Evolutionary conservation across 1,284 basidiomycete genomes (phyloP).

Genomic region (Rugosomyces carneus): DNA sequence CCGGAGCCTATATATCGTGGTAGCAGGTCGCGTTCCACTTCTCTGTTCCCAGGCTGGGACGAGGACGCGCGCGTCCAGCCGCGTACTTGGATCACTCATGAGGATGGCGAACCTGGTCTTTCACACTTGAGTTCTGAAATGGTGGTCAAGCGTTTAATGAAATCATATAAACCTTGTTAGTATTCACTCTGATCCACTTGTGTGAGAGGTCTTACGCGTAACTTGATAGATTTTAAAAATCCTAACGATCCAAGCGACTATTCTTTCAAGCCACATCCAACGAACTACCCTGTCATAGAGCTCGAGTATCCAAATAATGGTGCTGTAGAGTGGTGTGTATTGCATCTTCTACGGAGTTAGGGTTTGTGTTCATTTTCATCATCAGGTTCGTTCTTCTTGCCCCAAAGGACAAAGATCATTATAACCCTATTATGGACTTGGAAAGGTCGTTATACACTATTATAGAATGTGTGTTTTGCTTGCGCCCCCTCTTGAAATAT

Average conservation of each 20-base stretch:
- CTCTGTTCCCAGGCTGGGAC: conserved; percentile 32
- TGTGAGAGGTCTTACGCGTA: conserved; percentile 6
- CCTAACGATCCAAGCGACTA: conserved; percentile 50
- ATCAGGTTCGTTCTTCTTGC: conserved; percentile 62
- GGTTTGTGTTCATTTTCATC: background rate
- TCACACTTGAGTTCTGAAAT: conserved; percentile 53
- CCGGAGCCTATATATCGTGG: conserved; percentile 44
- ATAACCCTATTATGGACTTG: conserved; percentile 71
- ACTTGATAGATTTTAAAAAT: conserved; percentile 55
- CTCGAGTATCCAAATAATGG: conserved; percentile 68
- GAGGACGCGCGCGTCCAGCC: conserved; percentile 24
- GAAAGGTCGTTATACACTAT: conserved; percentile 63
- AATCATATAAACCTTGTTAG: conserved; percentile 63
- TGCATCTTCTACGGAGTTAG: background rate
- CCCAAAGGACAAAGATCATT: conserved; percentile 75
- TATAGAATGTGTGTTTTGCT: conserved; percentile 47
- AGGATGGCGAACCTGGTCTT: conserved; percentile 45
- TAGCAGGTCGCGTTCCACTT: conserved; percentile 46
- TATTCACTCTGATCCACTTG: conserved; percentile 12
- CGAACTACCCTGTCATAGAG: conserved; percentile 50
- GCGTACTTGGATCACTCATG: conserved; percentile 43
- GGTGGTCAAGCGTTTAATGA: conserved; percentile 53
- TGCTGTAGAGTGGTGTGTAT: conserved; percentile 54
- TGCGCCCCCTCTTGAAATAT: background rate
- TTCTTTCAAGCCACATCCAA: conserved; percentile 55